These are phyloP conservation scores for Fraxinus floribunda DNA, from an alignment of 305 asterid species.

Conservation along the genomic window DNA sequence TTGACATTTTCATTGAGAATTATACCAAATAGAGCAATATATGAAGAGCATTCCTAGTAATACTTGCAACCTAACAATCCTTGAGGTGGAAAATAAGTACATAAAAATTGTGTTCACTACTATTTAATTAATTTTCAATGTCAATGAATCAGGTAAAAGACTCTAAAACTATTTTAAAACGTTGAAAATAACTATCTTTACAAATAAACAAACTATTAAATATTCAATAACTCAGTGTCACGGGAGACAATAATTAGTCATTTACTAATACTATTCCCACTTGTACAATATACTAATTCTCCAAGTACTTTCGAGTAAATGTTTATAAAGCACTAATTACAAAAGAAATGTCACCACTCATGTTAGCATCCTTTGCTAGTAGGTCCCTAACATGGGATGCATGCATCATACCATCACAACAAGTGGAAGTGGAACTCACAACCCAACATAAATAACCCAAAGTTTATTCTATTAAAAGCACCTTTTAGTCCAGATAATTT, in stretches of 20 bases:
- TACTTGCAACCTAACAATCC: neutral
- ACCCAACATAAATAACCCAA: slow-evolving; percentile 21
- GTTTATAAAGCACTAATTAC: neutral
- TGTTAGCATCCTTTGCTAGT: slow-evolving; percentile 23
- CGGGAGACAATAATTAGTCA: neutral
- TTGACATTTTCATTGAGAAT: neutral
- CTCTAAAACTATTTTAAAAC: neutral
- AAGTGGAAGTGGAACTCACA: slow-evolving; percentile 39
- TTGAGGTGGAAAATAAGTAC: neutral
- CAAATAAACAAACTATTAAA: neutral
- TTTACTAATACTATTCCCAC: neutral
- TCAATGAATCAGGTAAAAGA: neutral
- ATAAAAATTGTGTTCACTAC: neutral
- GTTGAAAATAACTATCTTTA: neutral
- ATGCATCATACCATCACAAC: slow-evolving; percentile 51
- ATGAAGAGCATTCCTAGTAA: neutral
- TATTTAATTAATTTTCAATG: neutral
- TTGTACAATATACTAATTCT: neutral
- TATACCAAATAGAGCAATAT: neutral
- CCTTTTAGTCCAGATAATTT: slow-evolving; percentile 47
- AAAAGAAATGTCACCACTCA: neutral
- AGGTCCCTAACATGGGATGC: slow-evolving; percentile 44
- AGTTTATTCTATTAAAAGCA: slow-evolving; percentile 12
- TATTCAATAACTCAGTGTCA: neutral
- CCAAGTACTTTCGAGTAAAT: neutral